phyloP scores from a whole-genome alignment of 1,284 basidiomycete genomes.

The Ganoderma sinense region DNA sequence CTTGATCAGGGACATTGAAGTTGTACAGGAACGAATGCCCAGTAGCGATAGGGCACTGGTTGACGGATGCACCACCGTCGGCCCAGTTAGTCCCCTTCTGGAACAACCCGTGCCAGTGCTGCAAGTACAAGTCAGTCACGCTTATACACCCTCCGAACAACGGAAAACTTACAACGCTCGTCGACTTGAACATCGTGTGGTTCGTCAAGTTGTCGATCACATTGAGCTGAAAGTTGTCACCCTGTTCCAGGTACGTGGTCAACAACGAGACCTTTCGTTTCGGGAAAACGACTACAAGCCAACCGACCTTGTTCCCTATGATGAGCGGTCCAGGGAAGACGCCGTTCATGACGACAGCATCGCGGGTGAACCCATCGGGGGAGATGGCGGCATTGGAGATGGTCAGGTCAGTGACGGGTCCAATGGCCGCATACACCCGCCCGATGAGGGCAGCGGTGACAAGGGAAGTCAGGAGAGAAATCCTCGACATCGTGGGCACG shows the following conservation, averaged over 20 bases:
- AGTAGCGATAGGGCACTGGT: constrained; percentile 59
- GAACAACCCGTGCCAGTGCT: constrained; percentile 48
- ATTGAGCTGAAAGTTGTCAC: constrained; percentile 41
- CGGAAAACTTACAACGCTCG: constrained; percentile 39
- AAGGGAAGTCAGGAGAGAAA: not conserved
- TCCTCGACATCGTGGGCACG: not conserved
- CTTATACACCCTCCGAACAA: not conserved
- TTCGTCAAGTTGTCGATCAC: constrained; percentile 46
- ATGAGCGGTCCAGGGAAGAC: constrained; percentile 38
- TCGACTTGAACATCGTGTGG: constrained; percentile 42
- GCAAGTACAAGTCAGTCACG: not conserved
- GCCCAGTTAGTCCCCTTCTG: constrained; percentile 41
- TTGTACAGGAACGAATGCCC: constrained; percentile 51
- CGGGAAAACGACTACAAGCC: not conserved
- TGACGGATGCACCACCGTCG: constrained; percentile 40
- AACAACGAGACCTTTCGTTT: not conserved
- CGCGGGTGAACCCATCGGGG: constrained; percentile 34
- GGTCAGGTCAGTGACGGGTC: constrained; percentile 29
- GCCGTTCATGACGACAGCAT: constrained; percentile 37
- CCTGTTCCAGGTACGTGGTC: constrained; percentile 20
- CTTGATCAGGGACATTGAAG: constrained; percentile 41
- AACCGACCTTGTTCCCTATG: constrained; percentile 35
- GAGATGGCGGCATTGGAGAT: constrained; percentile 31
- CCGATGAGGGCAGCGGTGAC: constrained; percentile 15
- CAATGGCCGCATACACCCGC: constrained; percentile 19